Base-by-base conservation (phyloP, 441 rosid genomes). In the Omphalea diandra region DNA sequence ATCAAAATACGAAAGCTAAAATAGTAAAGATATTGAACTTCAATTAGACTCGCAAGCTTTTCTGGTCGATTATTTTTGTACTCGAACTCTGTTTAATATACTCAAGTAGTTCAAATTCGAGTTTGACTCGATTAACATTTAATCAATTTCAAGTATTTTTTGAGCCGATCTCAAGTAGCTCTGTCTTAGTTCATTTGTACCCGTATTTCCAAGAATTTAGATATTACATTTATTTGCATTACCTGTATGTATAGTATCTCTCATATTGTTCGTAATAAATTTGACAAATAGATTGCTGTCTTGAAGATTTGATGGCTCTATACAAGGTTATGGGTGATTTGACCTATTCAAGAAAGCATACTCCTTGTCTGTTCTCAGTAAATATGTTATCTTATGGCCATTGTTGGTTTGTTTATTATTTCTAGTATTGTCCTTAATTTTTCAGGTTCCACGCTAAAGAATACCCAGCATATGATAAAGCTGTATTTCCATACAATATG, bases 401-500 rank as follows among this genome's bases (percentile, higher is more conserved):
- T 64, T 43, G 4, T 31, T 10, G 56, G 24, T 44, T 71, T 58
- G 0, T 47, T 47, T 68, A 41, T 27, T 60, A 68, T 50, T 33
- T 12, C 22, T 49, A 27, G 67, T 69, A 8, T 40, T 6, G 53
- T 50, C 24, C 3, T 59, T 66, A 36, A 60, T 53, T 50, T 69
- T 73, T 75, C 76, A 94, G 97, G 85, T 91, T 94, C 69, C 98
- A 94, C 81, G 97, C 97, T 46, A 91, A 81, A 80, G 98, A 94
- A 78, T 94, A 87, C 73, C 98, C 98, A 41, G 87, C 83, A 20
- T 94, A 81, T 58, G 90, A 89, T 73, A 77, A 87, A 78, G 69
- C 78, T 61, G 77, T 41, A n/a, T 94, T 91, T 80, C 94, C 97
- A 1, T 81, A 29, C 76, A 83, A 85, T 72, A 83, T 89, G 93